Percentiles rank a stretch among this genome's conserved stretches.
Evolutionary conservation across 257 asterid genomes (phyloP).

Genomic region (Gentiana dahurica): DNA sequence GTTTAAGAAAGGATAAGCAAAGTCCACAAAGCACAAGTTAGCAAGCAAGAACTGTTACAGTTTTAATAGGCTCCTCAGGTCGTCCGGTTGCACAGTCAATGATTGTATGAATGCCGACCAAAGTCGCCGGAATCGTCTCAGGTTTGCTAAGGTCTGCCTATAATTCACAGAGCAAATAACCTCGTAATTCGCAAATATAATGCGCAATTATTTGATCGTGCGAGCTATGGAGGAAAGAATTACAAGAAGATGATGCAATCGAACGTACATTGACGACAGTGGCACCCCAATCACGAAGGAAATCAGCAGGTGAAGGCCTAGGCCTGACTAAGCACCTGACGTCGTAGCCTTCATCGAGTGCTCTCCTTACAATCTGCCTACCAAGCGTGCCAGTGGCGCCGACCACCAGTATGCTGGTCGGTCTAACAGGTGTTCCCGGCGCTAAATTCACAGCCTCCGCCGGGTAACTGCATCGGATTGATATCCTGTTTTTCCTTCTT

Average conservation of each 20-base stretch:
- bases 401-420: slow-evolving; percentile 82
- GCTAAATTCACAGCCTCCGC: slow-evolving; percentile 56
- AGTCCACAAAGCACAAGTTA: background rate
- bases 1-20: background rate
- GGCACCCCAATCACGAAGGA: slow-evolving; percentile 98
- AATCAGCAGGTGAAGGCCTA: slow-evolving; percentile 98
- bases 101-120: slow-evolving; percentile 86
- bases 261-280: slow-evolving; percentile 75
- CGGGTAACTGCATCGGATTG: slow-evolving; percentile 7
- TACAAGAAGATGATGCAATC: too few relatives aligned
- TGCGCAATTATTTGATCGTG: too few relatives aligned
- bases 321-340: slow-evolving; percentile 95
- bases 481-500: too few relatives aligned
- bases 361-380: slow-evolving; percentile 89
- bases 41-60: slow-evolving; percentile 30
- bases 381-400: slow-evolving; percentile 98
- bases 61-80: slow-evolving; percentile 93
- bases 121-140: slow-evolving; percentile 89
- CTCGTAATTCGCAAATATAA: too few relatives aligned
- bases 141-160: slow-evolving; percentile 99
- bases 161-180: slow-evolving; percentile 13
- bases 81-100: slow-evolving; percentile 99
- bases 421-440: slow-evolving; percentile 89
- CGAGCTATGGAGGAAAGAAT: too few relatives aligned
- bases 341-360: slow-evolving; percentile 91